Conservation (phyloP, 345 rosid genomes). For the Gossypioides kirkii region DNA sequence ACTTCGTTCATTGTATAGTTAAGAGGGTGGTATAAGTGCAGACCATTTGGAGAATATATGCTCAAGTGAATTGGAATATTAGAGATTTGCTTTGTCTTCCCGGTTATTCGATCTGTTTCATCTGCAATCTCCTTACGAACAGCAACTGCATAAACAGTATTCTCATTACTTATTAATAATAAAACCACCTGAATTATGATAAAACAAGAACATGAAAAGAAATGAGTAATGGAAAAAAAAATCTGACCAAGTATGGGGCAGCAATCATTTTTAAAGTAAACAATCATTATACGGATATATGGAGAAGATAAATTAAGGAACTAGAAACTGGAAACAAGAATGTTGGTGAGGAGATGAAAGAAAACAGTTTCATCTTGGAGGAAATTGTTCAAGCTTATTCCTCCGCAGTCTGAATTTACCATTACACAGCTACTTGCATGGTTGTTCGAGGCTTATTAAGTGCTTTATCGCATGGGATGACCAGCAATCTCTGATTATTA, state of each 20-base stretch:
- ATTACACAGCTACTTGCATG: too few relatives aligned
- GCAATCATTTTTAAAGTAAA: background rate
- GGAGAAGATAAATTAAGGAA: background rate
- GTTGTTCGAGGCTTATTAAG: too few relatives aligned
- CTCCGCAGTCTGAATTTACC: too few relatives aligned
- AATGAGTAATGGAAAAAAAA: background rate
- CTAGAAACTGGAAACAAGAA: background rate
- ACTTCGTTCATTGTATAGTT: constrained; percentile 13
- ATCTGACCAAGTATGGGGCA: background rate
- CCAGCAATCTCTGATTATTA: too few relatives aligned
- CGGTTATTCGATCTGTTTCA: constrained; percentile 76
- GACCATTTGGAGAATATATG: constrained; percentile 82
- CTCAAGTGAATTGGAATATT: constrained; percentile 67
- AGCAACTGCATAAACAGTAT: constrained; percentile 38
- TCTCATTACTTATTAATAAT: constrained; percentile 3
- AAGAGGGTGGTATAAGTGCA: constrained; percentile 24
- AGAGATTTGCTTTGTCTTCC: constrained; percentile 64
- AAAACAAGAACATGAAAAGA: background rate
- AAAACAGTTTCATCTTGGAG: too few relatives aligned
- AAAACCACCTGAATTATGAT: background rate
- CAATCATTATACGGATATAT: background rate
- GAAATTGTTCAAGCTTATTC: too few relatives aligned
- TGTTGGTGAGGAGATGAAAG: too few relatives aligned
- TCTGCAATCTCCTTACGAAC: constrained; percentile 70
- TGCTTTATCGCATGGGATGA: too few relatives aligned